Conservation (phyloP, 257 asterid genomes). For the Solanum microdontum region DNA sequence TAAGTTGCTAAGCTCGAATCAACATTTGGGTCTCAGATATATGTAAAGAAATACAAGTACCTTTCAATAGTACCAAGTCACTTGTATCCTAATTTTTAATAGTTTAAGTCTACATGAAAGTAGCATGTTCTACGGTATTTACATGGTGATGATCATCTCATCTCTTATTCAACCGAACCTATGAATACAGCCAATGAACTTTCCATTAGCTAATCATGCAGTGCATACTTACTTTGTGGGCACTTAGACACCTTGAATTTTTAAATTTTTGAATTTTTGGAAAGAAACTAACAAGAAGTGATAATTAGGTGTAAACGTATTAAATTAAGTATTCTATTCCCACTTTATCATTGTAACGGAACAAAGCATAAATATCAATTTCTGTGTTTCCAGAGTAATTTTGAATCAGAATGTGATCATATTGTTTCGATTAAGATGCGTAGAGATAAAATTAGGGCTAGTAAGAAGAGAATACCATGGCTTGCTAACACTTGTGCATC, state of each 20-base stretch:
- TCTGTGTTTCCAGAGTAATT: neutral
- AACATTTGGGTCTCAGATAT: neutral
- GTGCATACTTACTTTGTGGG: neutral
- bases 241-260: neutral
- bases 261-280: neutral
- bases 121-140: no score
- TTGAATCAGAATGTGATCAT: neutral
- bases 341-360: neutral
- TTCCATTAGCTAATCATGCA: neutral
- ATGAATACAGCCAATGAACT: neutral
- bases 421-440: neutral
- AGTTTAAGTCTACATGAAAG: neutral
- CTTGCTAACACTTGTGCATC: neutral
- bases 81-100: neutral
- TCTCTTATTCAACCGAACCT: neutral
- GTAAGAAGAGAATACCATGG: slow-evolving; percentile 1
- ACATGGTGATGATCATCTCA: neutral
- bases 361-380: neutral
- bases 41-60: neutral
- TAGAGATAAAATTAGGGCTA: neutral
- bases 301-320: neutral
- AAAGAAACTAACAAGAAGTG: neutral
- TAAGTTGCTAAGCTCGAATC: neutral
- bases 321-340: neutral
- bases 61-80: neutral